phyloP scores from a whole-genome alignment of 352 stramenopile species.

The Phytophthora fragariae region DNA sequence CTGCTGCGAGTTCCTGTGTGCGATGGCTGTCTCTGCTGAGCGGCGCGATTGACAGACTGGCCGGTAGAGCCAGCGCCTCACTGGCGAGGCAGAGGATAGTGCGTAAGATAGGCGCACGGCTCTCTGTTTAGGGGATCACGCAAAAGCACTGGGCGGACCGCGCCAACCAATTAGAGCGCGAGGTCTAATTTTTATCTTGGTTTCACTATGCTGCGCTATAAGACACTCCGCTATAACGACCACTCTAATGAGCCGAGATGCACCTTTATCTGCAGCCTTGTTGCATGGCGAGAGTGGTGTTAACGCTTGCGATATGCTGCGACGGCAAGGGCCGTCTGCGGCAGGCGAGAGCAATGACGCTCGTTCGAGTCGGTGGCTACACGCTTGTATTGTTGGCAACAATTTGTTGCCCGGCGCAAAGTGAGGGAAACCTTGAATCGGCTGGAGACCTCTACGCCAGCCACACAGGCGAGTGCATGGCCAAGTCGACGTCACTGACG shows the following conservation, averaged over 20 bases:
- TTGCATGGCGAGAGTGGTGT: background rate
- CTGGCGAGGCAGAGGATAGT: conserved; percentile 27
- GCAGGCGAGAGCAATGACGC: background rate
- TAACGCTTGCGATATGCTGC: conserved; percentile 19
- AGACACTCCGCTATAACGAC: conserved; percentile 2
- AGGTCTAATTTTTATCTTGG: conserved; percentile 1
- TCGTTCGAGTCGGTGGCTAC: background rate
- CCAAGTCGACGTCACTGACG: conserved; percentile 17
- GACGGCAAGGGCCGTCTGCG: background rate
- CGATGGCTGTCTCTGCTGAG: conserved; percentile 11
- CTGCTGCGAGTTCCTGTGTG: conserved; percentile 24
- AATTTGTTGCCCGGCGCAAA: background rate
- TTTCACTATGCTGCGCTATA: conserved; percentile 12
- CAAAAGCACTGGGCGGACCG: conserved; percentile 28
- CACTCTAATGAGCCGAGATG: background rate
- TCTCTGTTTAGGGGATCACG: conserved; percentile 11
- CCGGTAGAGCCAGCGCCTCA: conserved; percentile 29
- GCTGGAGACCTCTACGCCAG: conserved; percentile 23
- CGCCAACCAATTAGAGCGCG: conserved; percentile 17
- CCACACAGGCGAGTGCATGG: conserved; percentile 15
- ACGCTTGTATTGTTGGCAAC: background rate
- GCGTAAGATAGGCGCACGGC: conserved; percentile 26
- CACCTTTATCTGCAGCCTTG: background rate
- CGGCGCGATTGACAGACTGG: conserved; percentile 39
- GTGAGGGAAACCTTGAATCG: conserved; percentile 27